phyloP scores from a whole-genome alignment of 2,329 filamentous ascomycete species.

The Penicillium sp. region DNA sequence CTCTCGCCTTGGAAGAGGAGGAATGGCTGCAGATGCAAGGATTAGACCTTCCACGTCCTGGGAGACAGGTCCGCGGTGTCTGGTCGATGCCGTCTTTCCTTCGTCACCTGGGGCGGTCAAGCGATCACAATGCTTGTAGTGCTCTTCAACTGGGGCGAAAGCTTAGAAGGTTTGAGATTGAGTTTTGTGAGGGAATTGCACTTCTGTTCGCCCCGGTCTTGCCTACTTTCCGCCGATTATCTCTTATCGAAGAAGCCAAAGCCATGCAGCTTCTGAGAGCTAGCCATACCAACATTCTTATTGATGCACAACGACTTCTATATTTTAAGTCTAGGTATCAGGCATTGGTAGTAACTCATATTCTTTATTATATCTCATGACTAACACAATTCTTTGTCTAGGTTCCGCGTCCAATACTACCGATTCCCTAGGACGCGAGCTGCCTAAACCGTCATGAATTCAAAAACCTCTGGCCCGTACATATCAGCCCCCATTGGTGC shows the following conservation, averaged over 20 bases:
- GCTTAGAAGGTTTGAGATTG: slow-evolving; percentile 5
- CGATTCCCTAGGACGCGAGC: not conserved
- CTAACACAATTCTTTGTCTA: not conserved
- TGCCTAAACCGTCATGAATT: too few species aligned
- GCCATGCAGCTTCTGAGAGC: not conserved
- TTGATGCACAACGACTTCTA: not conserved
- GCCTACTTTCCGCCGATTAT: slow-evolving; percentile 6
- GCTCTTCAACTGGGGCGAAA: slow-evolving; percentile 8
- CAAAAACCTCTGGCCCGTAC: too few species aligned
- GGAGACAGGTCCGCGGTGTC: slow-evolving; percentile 1
- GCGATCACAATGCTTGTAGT: slow-evolving; percentile 3
- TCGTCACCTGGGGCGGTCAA: slow-evolving; percentile 3
- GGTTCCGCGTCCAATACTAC: not conserved
- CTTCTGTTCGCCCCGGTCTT: slow-evolving; percentile 3
- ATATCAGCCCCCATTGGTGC: too few species aligned
- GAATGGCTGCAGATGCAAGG: slow-evolving; percentile 6
- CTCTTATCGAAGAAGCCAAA: slow-evolving; percentile 8
- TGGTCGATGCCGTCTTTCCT: slow-evolving; percentile 12
- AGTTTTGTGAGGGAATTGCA: slow-evolving; percentile 4
- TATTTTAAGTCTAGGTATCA: slow-evolving; percentile 1
- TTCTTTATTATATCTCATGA: not conserved
- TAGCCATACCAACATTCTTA: not conserved
- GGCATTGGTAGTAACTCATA: not conserved
- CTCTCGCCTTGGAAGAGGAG: slow-evolving; percentile 8
- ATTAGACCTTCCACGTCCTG: not conserved